Percentiles rank a stretch among this genome's conserved stretches.
phyloP scores from a whole-genome alignment of 116 monocot genomes.

The Phalaenopsis hybrid region DNA sequence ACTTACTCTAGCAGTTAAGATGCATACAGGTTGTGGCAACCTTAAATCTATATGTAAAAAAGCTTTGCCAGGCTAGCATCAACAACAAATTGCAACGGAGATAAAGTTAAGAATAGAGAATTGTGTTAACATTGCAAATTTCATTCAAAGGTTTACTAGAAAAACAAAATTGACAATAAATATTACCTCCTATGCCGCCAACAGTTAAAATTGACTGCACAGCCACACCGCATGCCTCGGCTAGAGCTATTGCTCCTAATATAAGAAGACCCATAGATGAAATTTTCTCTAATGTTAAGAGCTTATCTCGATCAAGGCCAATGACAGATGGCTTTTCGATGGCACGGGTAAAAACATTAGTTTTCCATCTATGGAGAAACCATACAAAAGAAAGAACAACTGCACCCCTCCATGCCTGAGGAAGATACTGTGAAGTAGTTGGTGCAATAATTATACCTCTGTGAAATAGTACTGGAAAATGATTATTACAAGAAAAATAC shows the following conservation, averaged over 20 bases:
- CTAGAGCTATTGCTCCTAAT: constrained; percentile 62
- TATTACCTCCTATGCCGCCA: constrained; percentile 87
- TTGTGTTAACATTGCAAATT: background rate
- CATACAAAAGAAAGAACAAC: constrained; percentile 77
- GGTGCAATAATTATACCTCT: constrained; percentile 61
- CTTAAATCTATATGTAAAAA: background rate
- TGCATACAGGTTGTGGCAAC: background rate
- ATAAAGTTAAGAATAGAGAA: background rate
- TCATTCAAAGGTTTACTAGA: background rate
- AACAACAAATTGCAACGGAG: background rate
- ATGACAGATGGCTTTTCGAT: constrained; percentile 26
- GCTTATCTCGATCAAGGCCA: constrained; percentile 52
- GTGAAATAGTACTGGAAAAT: constrained; percentile 11
- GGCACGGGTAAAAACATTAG: constrained; percentile 43
- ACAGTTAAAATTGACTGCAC: constrained; percentile 86
- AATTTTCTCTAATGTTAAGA: constrained; percentile 66
- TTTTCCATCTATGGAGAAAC: constrained; percentile 91
- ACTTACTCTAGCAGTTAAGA: background rate
- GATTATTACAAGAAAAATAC: background rate
- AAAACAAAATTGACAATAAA: background rate
- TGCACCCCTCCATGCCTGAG: constrained; percentile 75
- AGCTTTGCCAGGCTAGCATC: background rate
- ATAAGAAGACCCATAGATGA: constrained; percentile 66
- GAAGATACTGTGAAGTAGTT: constrained; percentile 46
- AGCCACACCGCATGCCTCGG: constrained; percentile 83